Evolutionary conservation across 495 filamentous ascomycete genomes (phyloP), one percentile per base, ranked within the genome.

Genomic region (Lasiosphaeris hirsuta): DNA sequence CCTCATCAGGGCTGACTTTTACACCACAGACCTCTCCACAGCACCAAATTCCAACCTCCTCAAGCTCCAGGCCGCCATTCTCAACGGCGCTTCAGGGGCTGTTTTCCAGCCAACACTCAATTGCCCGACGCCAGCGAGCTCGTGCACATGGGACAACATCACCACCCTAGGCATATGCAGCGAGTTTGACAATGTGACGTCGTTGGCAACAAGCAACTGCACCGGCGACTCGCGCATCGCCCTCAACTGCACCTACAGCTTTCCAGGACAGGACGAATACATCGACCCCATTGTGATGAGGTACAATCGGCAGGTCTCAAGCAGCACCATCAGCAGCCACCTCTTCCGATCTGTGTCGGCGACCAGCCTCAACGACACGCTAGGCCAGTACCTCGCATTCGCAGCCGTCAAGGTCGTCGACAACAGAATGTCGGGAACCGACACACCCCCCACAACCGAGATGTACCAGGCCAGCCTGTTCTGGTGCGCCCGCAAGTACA

Each of bases 61-160:
- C 19, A 36, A 23, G 15, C 38, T 48, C 6, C 51, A 61, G 38
- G 41, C 45, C 10, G 44, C 46, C 15, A 35, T 61, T 14, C 51
- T 55, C 30, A 49, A 55, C 41, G 58, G 58, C 7, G 35, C 43
- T 18, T 53, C 44, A 15, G 58, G 51, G 18, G 30, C 52, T 11
- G 45, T 56, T 23, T 17, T 33, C 9, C 45, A 18, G 15, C 15
- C 53, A 11, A 41, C 19, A 8, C 42, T 60, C 23, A 19, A 13
- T 4, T 61, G 52, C 38, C 58, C 58, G 17, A 6, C 41, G 23
- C 58, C 58, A 13, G 51, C 58, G 4, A 37, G 44, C 10, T 33
- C 23, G n/a, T 61, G 58, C 46, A 44, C 18, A 6, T 61, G 53
- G 53, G 11, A 30, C 11, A n/a, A 35, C 30, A 44, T 61, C 45